Percentiles rank a stretch among this genome's conserved stretches.
Conservation (phyloP, 306 rosid species). For the Cucurbita moschata region DNA sequence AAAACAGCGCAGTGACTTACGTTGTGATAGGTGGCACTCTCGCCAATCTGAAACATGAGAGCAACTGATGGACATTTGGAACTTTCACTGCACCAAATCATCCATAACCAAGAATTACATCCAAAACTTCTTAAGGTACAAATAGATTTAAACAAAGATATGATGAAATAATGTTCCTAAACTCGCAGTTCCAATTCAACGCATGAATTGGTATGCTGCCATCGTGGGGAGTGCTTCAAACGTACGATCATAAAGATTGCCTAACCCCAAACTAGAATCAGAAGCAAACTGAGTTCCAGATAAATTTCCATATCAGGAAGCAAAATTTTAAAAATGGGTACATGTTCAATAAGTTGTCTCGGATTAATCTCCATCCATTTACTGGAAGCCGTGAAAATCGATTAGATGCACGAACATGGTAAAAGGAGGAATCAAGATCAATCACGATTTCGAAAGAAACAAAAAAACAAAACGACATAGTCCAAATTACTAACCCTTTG, state of each 20-base stretch:
- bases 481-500: slow-evolving; percentile 46
- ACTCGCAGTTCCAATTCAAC: neutral
- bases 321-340: neutral
- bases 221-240: neutral
- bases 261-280: neutral
- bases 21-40: slow-evolving; percentile 54
- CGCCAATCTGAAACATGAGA: slow-evolving; percentile 88
- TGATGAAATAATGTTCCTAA: neutral
- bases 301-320: neutral
- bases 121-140: neutral
- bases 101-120: neutral
- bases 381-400: neutral
- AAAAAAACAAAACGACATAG: neutral
- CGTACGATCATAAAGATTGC: neutral
- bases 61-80: slow-evolving; percentile 81
- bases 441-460: neutral
- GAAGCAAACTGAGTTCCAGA: neutral
- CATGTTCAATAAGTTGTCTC: neutral
- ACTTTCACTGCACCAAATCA: slow-evolving; percentile 39
- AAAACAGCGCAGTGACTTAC: slow-evolving; percentile 29
- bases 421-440: neutral
- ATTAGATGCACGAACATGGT: neutral
- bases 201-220: neutral
- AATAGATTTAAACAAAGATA: neutral
- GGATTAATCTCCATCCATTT: neutral